Percentiles rank a stretch among this genome's conserved stretches.
Conservation (phyloP, 1,284 basidiomycete genomes). For the Schizopora paradoxa region DNA sequence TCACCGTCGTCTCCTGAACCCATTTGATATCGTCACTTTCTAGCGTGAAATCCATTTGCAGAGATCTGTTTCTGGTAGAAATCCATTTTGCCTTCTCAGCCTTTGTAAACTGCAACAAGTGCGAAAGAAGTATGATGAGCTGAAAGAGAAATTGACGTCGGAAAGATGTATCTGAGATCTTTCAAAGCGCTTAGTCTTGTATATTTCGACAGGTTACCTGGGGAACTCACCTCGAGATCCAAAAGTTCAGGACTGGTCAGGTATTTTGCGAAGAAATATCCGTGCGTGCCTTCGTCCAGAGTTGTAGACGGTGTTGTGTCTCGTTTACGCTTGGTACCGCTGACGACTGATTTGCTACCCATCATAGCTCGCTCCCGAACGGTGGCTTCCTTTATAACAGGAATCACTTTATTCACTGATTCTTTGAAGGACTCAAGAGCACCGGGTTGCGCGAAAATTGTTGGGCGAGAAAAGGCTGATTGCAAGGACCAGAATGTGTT, state of each 20-base stretch:
- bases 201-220: no score
- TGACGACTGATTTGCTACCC: slow-evolving; percentile 52
- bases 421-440: slow-evolving; percentile 61
- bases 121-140: slow-evolving; percentile 75
- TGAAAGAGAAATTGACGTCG: slow-evolving; percentile 90
- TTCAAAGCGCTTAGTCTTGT: slow-evolving; percentile 16
- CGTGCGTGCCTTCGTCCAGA: slow-evolving; percentile 42
- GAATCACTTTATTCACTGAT: slow-evolving; percentile 63
- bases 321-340: slow-evolving; percentile 57
- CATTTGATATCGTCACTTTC: slow-evolving; percentile 62
- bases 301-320: slow-evolving; percentile 37
- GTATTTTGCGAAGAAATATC: slow-evolving; percentile 89
- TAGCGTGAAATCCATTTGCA: slow-evolving; percentile 77
- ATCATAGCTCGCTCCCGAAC: slow-evolving; percentile 78
- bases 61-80: slow-evolving; percentile 58
- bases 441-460: slow-evolving; percentile 49
- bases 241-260: slow-evolving; percentile 81
- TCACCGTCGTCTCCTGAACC: slow-evolving; percentile 63
- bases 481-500: slow-evolving; percentile 83
- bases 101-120: slow-evolving; percentile 75
- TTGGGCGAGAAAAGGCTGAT: slow-evolving; percentile 67
- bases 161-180: slow-evolving; percentile 86
- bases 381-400: slow-evolving; percentile 77
- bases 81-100: slow-evolving; percentile 58
- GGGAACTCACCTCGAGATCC: slow-evolving; percentile 72